Evolutionary conservation across 2,329 filamentous ascomycete species (phyloP).

Genomic region (Tolypocladium pustulatum): DNA sequence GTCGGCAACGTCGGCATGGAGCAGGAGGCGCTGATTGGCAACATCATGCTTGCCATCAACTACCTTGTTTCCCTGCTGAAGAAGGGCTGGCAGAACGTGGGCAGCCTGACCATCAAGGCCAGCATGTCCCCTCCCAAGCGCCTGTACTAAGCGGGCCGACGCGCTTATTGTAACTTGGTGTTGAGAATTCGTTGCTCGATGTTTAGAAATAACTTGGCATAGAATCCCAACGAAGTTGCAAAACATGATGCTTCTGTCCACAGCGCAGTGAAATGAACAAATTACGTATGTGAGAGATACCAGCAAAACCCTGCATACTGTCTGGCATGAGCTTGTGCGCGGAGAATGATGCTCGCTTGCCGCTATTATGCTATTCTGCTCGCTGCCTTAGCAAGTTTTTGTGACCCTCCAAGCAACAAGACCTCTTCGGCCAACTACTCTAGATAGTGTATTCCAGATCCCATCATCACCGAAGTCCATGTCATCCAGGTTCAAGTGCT

Average conservation of each 20-base stretch:
- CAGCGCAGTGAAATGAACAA: background rate
- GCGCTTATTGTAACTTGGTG: constrained; percentile 5
- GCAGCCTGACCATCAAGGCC: constrained; percentile 99
- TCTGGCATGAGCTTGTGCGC: background rate
- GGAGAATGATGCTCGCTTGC: background rate
- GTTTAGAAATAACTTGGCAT: constrained; percentile 1
- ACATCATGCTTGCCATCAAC: constrained; percentile 99
- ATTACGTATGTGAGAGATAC: background rate
- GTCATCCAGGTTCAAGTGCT: constrained; percentile 70
- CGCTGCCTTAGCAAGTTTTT: constrained; percentile 38
- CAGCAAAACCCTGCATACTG: background rate
- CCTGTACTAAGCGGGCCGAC: constrained; percentile 64
- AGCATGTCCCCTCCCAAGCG: constrained; percentile 98
- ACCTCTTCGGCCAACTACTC: constrained; percentile 56
- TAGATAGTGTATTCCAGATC: constrained; percentile 56
- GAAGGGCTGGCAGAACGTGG: constrained; percentile 99
- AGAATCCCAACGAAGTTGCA: constrained; percentile 3
- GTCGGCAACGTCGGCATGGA: constrained; percentile 98
- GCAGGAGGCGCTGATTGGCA: constrained; percentile 88
- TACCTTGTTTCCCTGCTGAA: constrained; percentile 98
- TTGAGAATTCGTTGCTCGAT: background rate
- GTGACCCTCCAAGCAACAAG: constrained; percentile 54
- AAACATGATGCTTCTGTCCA: background rate
- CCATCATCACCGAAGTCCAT: constrained; percentile 71
- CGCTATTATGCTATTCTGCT: background rate